Evolutionary conservation across 371 early-diverging fungal genomes (phyloP), one percentile per base, ranked within the genome.

Genomic region (Fennellomyces sp.): DNA sequence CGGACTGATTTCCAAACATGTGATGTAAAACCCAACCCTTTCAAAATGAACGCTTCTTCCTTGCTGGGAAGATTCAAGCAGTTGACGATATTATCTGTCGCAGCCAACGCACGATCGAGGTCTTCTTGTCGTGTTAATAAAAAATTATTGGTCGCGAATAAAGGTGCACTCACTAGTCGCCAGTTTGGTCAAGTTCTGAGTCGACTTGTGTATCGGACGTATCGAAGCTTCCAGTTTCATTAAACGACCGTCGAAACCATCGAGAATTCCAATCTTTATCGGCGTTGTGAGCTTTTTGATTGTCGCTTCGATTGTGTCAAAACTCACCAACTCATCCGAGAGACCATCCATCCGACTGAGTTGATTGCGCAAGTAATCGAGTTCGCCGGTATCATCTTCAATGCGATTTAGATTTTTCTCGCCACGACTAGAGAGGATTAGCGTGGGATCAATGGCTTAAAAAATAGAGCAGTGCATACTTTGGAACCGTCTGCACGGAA

Each of bases 201-300:
- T 95, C 17, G 91, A 83, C 52, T 81, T 82, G 63, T 95, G 92
- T 47, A 96, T 94, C 8, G 96, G 95, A 19, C 91, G 69, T 5
- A 94, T 92, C 5, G 91, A 88, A 11, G 86, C 82, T 55, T 93
- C 94, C 17, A 96, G 72, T 58, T 86, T 86, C 38, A 84, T 72
- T n/a, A 96, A 74, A 47, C 96, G 81, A 35, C 85, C 83, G 73
- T 94, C 95, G 73, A 96, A 96, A 7, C 88, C 84, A 57, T 85
- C 83, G 51, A 96, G 76, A 66, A 93, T 91, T 45, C 67, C 80
- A 25, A 79, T 73, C 87, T 86, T n/a, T n/a, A n/a, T n/a, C n/a
- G n/a, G n/a, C n/a, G n/a, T n/a, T n/a, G n/a, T n/a, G n/a, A n/a
- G n/a, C n/a, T n/a, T n/a, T n/a, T n/a, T n/a, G n/a, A n/a, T n/a